Percentiles rank a stretch among this genome's conserved stretches.
Conservation (phyloP, 305 asterid species). For the Fraxinus latifolia region DNA sequence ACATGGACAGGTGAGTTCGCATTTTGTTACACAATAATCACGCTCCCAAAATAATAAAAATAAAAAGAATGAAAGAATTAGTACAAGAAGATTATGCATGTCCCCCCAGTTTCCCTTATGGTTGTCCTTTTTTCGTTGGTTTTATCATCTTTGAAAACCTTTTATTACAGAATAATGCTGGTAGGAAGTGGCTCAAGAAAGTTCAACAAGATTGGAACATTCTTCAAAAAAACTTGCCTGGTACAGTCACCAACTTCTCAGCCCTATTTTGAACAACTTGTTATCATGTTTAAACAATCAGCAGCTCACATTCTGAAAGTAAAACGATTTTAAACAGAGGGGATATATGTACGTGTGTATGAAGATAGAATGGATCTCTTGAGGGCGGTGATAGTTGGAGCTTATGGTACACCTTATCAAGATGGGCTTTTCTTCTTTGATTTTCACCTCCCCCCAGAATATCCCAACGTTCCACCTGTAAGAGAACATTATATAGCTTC, state of each 20-base stretch:
- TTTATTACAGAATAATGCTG: constrained; percentile 35
- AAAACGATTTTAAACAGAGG: constrained; percentile 46
- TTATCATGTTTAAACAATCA: constrained; percentile 16
- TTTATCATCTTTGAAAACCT: not conserved
- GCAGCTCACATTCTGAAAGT: constrained; percentile 14
- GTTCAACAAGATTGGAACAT: constrained; percentile 92
- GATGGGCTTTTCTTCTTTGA: constrained; percentile 97
- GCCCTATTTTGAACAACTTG: constrained; percentile 8
- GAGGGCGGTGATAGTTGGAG: constrained; percentile 96
- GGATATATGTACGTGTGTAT: constrained; percentile 81
- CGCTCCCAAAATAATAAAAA: no score
- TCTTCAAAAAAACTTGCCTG: constrained; percentile 90
- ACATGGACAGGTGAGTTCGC: constrained; percentile 62
- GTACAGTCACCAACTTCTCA: constrained; percentile 34
- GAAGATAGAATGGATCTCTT: constrained; percentile 95
- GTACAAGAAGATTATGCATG: not conserved
- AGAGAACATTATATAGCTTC: constrained; percentile 22
- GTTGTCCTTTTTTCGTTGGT: constrained; percentile 5
- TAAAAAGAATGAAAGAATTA: constrained; percentile 1
- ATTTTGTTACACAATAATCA: constrained; percentile 6
- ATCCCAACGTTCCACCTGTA: constrained; percentile 91
- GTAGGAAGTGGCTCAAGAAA: constrained; percentile 93
- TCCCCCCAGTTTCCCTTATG: not conserved
- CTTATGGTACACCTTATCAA: constrained; percentile 95
- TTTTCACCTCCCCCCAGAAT: constrained; percentile 86